These are phyloP conservation scores for Ganoderma sp. DNA, from an alignment of 1,284 basidiomycete species.

Conservation along the genomic window DNA sequence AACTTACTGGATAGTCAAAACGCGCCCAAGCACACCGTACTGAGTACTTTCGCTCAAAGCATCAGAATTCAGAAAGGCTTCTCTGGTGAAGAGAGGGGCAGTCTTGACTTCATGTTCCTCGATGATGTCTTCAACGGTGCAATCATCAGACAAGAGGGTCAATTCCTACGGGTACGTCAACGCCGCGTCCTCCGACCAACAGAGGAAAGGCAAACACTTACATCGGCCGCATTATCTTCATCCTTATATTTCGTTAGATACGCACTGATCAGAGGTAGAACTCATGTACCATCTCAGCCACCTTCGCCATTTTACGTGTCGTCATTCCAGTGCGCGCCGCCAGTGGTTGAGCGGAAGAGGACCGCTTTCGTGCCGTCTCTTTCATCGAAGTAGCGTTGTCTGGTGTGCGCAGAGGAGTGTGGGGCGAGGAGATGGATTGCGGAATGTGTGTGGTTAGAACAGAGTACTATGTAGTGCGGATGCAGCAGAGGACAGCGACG, in stretches of 20 bases:
- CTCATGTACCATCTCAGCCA: slow-evolving; percentile 2
- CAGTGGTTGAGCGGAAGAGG: not conserved
- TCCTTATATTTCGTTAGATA: not conserved
- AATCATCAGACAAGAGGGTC: slow-evolving; percentile 46
- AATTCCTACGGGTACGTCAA: slow-evolving; percentile 46
- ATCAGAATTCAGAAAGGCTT: slow-evolving; percentile 50
- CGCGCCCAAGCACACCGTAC: slow-evolving; percentile 62
- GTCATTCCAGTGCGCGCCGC: not conserved
- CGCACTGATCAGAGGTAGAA: not conserved
- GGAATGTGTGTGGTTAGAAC: not conserved
- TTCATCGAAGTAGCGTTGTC: not conserved
- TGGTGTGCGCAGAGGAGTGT: no score
- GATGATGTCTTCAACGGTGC: slow-evolving; percentile 27
- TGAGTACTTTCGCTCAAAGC: slow-evolving; percentile 47
- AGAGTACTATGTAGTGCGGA: no score
- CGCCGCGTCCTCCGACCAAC: no score
- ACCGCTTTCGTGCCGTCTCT: not conserved
- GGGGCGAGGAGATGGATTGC: not conserved
- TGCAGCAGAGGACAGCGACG: not conserved
- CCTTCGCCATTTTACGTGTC: slow-evolving; percentile 14
- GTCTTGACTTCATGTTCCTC: slow-evolving; percentile 53
- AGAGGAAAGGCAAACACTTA: not conserved
- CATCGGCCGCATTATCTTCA: slow-evolving; percentile 9
- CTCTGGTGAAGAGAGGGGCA: slow-evolving; percentile 60
- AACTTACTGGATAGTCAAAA: slow-evolving; percentile 52